Percentiles rank a stretch among this genome's conserved stretches.
phyloP scores from a whole-genome alignment of 2,329 filamentous ascomycete species.

The Stachybotrys elegans region DNA sequence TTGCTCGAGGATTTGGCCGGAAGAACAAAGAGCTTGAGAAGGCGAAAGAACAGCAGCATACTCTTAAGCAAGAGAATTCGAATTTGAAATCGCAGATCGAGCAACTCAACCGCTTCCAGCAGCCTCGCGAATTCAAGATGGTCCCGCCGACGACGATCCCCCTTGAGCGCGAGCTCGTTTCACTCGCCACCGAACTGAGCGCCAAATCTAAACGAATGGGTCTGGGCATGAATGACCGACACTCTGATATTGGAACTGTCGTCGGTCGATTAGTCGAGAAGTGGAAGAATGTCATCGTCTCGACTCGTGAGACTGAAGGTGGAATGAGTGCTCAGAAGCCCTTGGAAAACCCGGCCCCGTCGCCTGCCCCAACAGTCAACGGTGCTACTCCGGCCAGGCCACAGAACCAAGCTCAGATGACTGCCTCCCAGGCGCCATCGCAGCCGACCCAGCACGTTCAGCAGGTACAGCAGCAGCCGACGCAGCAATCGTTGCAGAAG shows the following conservation, averaged over 20 bases:
- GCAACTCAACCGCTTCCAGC: slow-evolving; percentile 52
- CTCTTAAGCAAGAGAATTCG: slow-evolving; percentile 50
- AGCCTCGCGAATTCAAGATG: slow-evolving; percentile 55
- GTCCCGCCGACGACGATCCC: slow-evolving; percentile 46
- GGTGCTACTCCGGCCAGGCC: slow-evolving; percentile 12
- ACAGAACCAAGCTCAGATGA: slow-evolving; percentile 14
- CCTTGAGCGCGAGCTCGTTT: slow-evolving; percentile 43
- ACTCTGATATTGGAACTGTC: slow-evolving; percentile 45
- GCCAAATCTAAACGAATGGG: slow-evolving; percentile 36
- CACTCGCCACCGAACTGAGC: slow-evolving; percentile 36
- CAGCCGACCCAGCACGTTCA: slow-evolving; percentile 18
- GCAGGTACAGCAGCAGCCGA: slow-evolving; percentile 12
- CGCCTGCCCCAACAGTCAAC: slow-evolving; percentile 12
- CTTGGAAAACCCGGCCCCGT: slow-evolving; percentile 32
- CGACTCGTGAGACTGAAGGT: slow-evolving; percentile 34
- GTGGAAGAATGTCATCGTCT: slow-evolving; percentile 58
- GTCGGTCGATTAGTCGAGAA: slow-evolving; percentile 52
- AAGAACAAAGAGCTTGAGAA: slow-evolving; percentile 51
- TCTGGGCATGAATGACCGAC: slow-evolving; percentile 43
- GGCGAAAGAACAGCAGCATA: slow-evolving; percentile 44
- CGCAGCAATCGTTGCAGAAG: slow-evolving; percentile 16
- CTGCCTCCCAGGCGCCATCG: slow-evolving; percentile 13
- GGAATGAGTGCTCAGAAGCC: slow-evolving; percentile 47
- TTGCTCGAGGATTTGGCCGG: slow-evolving; percentile 54
- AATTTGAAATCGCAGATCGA: slow-evolving; percentile 55